A percentile compares a stretch with the other conserved stretches of the same genome.
Conservation (phyloP, 257 asterid genomes). For the Anisodus acutangulus region DNA sequence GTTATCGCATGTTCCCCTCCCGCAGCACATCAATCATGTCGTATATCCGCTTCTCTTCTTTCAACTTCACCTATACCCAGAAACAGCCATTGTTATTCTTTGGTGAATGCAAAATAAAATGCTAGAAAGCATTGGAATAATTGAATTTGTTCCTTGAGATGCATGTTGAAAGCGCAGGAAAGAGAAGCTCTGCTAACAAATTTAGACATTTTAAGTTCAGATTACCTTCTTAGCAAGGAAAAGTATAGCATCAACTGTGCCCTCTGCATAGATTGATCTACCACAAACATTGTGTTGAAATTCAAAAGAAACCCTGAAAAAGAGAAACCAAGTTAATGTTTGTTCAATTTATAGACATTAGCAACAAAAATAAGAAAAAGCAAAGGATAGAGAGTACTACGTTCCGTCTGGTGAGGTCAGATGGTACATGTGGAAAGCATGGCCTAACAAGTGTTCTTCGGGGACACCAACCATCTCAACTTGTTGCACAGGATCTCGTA, state of each 20-base stretch:
- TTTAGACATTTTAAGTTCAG: background rate
- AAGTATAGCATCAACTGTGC: slow-evolving; percentile 91
- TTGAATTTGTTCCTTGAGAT: slow-evolving; percentile 3
- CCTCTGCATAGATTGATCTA: slow-evolving; percentile 97
- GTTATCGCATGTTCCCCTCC: slow-evolving; percentile 89
- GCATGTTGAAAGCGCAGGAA: background rate
- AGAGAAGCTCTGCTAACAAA: background rate
- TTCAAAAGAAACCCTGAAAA: slow-evolving; percentile 80
- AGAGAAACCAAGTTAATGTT: background rate
- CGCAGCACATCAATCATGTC: slow-evolving; percentile 93
- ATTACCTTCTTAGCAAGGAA: slow-evolving; percentile 88
- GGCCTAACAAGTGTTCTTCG: slow-evolving; percentile 80
- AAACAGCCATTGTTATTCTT: background rate
- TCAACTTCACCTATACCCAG: slow-evolving; percentile 60
- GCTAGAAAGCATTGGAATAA: background rate
- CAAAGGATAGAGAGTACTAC: slow-evolving; percentile 46
- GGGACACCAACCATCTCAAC: slow-evolving; percentile 94
- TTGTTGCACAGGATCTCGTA: slow-evolving; percentile 83
- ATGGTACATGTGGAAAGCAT: slow-evolving; percentile 93
- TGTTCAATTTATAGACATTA: slow-evolving; percentile 26
- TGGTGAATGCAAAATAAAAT: background rate
- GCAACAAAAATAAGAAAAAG: slow-evolving; percentile 11
- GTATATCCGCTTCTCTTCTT: slow-evolving; percentile 71
- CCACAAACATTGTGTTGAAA: slow-evolving; percentile 98
- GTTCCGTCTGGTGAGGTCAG: slow-evolving; percentile 86